These are phyloP conservation scores for Vitis labrusca DNA, from an alignment of 164 flowering plant species.

Conservation along the genomic window DNA sequence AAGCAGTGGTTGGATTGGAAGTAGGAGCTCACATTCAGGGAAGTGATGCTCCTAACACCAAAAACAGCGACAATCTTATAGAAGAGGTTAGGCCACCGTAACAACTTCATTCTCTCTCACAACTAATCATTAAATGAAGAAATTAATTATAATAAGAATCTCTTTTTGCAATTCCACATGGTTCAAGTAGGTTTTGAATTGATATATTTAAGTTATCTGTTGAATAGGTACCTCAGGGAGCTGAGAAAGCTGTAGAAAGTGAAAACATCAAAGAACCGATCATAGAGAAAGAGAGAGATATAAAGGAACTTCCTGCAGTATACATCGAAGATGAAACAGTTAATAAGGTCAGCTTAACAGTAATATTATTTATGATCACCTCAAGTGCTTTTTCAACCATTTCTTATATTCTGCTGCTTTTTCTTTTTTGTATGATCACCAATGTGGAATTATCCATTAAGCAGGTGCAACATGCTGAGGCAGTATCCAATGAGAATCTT, in stretches of 20 bases:
- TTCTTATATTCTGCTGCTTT: background rate
- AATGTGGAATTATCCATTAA: background rate
- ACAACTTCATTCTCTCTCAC: too few relatives aligned
- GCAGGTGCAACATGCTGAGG: constrained; percentile 12
- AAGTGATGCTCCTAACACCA: too few relatives aligned
- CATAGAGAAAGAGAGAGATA: constrained; percentile 12
- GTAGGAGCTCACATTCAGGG: too few relatives aligned
- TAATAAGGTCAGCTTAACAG: constrained; percentile 22
- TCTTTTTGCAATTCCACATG: too few relatives aligned
- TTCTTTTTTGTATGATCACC: background rate
- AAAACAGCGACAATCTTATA: too few relatives aligned
- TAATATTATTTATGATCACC: too few relatives aligned
- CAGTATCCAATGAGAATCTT: background rate
- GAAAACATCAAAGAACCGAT: constrained; percentile 18
- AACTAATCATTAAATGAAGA: too few relatives aligned
- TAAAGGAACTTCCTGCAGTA: constrained; percentile 1
- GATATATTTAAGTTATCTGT: background rate
- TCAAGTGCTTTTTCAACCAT: background rate
- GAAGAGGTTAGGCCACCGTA: too few relatives aligned
- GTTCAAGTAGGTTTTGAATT: background rate
- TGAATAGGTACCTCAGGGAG: constrained; percentile 18
- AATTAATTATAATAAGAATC: too few relatives aligned
- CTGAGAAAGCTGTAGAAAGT: constrained; percentile 15
- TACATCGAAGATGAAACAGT: constrained; percentile 13
- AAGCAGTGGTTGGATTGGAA: too few relatives aligned